Percentiles rank a stretch among this genome's conserved stretches.
These are phyloP conservation scores for Saksenaea oblongispora DNA, from an alignment of 371 early-diverging fungal species.

Conservation along the genomic window DNA sequence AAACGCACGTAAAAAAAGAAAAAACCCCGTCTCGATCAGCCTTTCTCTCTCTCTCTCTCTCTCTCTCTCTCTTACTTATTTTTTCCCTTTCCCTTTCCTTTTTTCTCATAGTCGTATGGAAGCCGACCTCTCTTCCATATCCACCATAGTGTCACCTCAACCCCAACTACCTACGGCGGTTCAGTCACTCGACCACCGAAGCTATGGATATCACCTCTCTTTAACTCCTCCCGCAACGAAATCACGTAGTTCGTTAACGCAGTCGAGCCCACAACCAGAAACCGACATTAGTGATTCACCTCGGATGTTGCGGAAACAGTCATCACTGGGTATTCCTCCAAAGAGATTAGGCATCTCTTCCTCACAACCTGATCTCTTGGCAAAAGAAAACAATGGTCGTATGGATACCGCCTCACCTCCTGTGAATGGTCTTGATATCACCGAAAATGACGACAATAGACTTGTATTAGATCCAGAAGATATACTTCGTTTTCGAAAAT, in stretches of 20 bases:
- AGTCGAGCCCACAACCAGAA: conserved; percentile 16
- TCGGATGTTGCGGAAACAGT: conserved; percentile 27
- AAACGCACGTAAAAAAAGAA: background rate
- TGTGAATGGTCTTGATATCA: conserved; percentile 30
- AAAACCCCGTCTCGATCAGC: conserved; percentile 4
- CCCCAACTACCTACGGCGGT: background rate
- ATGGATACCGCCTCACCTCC: background rate
- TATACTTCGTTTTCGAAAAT: conserved; percentile 66
- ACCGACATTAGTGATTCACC: conserved; percentile 45
- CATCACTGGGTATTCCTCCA: conserved; percentile 6
- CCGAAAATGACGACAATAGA: conserved; percentile 27
- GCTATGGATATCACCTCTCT: background rate
- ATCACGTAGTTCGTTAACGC: conserved; percentile 2
- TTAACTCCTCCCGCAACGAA: background rate
- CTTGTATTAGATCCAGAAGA: conserved; percentile 39
- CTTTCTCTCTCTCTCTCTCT: background rate
- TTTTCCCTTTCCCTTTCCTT: background rate
- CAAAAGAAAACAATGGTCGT: conserved; percentile 9
- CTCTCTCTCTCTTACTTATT: background rate
- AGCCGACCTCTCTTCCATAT: background rate
- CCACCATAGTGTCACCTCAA: background rate
- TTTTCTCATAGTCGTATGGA: background rate
- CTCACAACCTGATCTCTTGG: conserved; percentile 30
- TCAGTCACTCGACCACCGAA: background rate
- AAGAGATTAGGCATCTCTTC: conserved; percentile 20